Conservation (phyloP, 352 stramenopile species). For the Paralagenidium karlingii region DNA sequence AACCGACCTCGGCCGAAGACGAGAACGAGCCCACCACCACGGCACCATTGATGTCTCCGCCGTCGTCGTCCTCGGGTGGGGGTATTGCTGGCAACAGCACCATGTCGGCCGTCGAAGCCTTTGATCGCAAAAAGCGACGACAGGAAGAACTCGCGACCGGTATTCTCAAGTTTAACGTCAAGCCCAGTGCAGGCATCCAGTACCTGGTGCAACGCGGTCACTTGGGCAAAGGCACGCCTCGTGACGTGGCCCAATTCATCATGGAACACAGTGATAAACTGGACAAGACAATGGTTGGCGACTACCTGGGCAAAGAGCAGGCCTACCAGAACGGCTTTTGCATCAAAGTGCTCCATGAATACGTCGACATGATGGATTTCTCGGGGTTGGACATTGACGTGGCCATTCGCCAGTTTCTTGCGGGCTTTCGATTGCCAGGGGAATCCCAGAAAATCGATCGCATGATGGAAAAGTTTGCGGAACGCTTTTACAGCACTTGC, state of each 20-base stretch:
- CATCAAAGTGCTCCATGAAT: slow-evolving; percentile 91
- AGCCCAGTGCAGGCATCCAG: slow-evolving; percentile 83
- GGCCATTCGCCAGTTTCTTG: slow-evolving; percentile 95
- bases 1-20: neutral
- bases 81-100: slow-evolving; percentile 7
- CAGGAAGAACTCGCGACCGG: slow-evolving; percentile 96
- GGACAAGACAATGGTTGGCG: slow-evolving; percentile 95
- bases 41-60: no score
- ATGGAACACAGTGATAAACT: slow-evolving; percentile 86
- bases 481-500: slow-evolving; percentile 76
- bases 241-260: slow-evolving; percentile 91
- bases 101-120: slow-evolving; percentile 87
- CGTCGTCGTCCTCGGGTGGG: neutral
- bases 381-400: slow-evolving; percentile 91
- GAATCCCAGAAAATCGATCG: slow-evolving; percentile 99
- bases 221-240: slow-evolving; percentile 82
- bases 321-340: slow-evolving; percentile 91
- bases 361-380: slow-evolving; percentile 96
- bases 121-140: slow-evolving; percentile 94
- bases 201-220: slow-evolving; percentile 89
- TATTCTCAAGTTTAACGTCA: slow-evolving; percentile 97
- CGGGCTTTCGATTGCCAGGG: slow-evolving; percentile 95
- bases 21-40: no score
- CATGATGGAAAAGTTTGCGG: slow-evolving; percentile 99
- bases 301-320: slow-evolving; percentile 95